Percentiles rank a stretch among this genome's conserved stretches.
These are phyloP conservation scores for Piloderma croceum DNA, from an alignment of 768 basidiomycete species.

Conservation along the genomic window DNA sequence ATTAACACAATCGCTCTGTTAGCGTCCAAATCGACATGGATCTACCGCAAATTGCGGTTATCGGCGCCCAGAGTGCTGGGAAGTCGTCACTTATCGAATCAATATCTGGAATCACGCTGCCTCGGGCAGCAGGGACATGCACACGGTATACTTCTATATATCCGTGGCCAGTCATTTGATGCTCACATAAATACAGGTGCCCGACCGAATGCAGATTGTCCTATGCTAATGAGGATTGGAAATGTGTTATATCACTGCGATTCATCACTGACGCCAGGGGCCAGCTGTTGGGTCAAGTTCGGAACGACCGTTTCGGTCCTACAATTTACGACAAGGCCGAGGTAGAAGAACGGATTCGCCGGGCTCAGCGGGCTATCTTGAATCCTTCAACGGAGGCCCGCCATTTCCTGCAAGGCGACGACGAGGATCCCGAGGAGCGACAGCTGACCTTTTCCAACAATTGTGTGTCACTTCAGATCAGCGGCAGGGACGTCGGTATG, in stretches of 20 bases:
- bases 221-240: slow-evolving; percentile 21
- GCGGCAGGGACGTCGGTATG: slow-evolving; percentile 54
- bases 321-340: slow-evolving; percentile 43
- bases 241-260: slow-evolving; percentile 27
- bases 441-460: slow-evolving; percentile 47
- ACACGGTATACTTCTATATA: slow-evolving; percentile 48
- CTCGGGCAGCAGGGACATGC: slow-evolving; percentile 69
- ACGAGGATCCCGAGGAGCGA: slow-evolving; percentile 18
- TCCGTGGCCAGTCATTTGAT: not conserved
- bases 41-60: slow-evolving; percentile 66
- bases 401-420: slow-evolving; percentile 35
- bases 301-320: slow-evolving; percentile 39
- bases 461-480: slow-evolving; percentile 53
- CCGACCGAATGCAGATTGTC: slow-evolving; percentile 32
- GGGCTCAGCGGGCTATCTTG: slow-evolving; percentile 61
- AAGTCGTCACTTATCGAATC: slow-evolving; percentile 76
- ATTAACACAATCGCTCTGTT: too few relatives aligned
- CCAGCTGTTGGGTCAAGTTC: slow-evolving; percentile 33
- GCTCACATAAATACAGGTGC: slow-evolving; percentile 16
- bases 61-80: slow-evolving; percentile 69
- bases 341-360: slow-evolving; percentile 62
- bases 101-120: slow-evolving; percentile 67
- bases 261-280: slow-evolving; percentile 26
- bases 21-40: slow-evolving; percentile 70
- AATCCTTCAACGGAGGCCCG: slow-evolving; percentile 38